These are phyloP conservation scores for Delitschia confertaspora DNA, from an alignment of 495 filamentous ascomycete species.

Conservation along the genomic window DNA sequence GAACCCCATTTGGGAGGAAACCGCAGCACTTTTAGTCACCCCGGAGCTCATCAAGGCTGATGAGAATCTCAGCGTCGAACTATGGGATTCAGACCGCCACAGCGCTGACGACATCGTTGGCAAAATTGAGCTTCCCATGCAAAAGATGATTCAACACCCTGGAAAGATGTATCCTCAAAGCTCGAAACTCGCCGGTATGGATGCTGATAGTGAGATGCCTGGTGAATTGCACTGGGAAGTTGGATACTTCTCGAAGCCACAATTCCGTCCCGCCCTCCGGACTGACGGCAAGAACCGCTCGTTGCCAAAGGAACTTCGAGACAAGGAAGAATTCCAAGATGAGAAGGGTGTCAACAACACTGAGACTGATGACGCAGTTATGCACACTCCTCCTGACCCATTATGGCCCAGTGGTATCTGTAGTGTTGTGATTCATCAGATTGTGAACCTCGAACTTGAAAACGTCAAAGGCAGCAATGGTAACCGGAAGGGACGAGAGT, in stretches of 20 bases:
- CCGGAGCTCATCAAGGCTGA: constrained; percentile 84
- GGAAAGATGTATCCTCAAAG: constrained; percentile 85
- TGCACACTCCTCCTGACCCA: constrained; percentile 85
- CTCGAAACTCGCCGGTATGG: constrained; percentile 72
- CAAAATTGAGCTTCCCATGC: constrained; percentile 85
- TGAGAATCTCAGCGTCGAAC: constrained; percentile 84
- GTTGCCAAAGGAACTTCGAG: constrained; percentile 61
- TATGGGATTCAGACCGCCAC: constrained; percentile 87
- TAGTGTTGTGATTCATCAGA: constrained; percentile 79
- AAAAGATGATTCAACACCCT: constrained; percentile 89
- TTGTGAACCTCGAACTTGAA: constrained; percentile 82
- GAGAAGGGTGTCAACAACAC: constrained; percentile 74
- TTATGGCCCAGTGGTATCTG: constrained; percentile 86
- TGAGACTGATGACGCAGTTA: constrained; percentile 69
- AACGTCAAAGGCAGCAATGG: constrained; percentile 67
- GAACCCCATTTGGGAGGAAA: constrained; percentile 90
- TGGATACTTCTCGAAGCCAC: constrained; percentile 83
- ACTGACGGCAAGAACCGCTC: constrained; percentile 77
- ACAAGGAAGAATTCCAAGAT: constrained; percentile 73
- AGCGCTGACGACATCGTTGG: constrained; percentile 90
- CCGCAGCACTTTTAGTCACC: constrained; percentile 74
- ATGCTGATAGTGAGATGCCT: constrained; percentile 79
- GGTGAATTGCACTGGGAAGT: constrained; percentile 94
- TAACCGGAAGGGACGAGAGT: constrained; percentile 71
- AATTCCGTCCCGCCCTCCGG: constrained; percentile 69